Conservation (phyloP, 2,329 filamentous ascomycete genomes). For the Fonsecaea monophora region DNA sequence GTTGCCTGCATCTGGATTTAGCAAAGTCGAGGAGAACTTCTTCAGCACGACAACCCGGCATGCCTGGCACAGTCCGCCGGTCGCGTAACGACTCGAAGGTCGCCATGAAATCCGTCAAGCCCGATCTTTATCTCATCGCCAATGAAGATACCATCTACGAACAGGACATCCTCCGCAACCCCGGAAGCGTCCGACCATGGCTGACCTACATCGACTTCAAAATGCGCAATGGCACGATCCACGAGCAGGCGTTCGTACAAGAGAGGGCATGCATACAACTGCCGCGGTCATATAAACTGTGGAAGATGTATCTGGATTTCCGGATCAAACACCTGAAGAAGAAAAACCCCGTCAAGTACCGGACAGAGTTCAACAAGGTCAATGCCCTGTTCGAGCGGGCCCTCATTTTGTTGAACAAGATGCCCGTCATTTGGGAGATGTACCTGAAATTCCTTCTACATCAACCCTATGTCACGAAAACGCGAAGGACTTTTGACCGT, state of each 20-base stretch:
- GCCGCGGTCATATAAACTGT: conserved; percentile 95
- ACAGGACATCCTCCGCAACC: conserved; percentile 88
- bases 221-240: conserved; percentile 78
- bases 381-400: conserved; percentile 94
- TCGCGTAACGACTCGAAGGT: conserved; percentile 17
- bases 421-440: conserved; percentile 98
- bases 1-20: conserved; percentile 5
- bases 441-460: conserved; percentile 88
- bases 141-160: conserved; percentile 95
- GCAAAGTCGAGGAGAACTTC: conserved; percentile 1
- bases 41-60: conserved; percentile 3
- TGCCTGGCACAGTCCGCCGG: conserved; percentile 35
- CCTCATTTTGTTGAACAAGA: conserved; percentile 93
- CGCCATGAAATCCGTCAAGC: conserved; percentile 31
- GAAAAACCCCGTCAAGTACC: conserved; percentile 81
- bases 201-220: conserved; percentile 93
- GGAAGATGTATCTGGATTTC: conserved; percentile 95
- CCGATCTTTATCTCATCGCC: conserved; percentile 49
- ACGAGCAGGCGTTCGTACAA: conserved; percentile 87
- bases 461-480: conserved; percentile 89
- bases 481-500: conserved; percentile 87
- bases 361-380: conserved; percentile 86
- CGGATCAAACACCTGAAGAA: conserved; percentile 80
- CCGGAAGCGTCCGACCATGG: conserved; percentile 89
- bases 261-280: conserved; percentile 89